A percentile compares a stretch with the other conserved stretches of the same genome.
Evolutionary conservation across 2,329 filamentous ascomycete species (phyloP).

Genomic region (Fusarium equiseti): DNA sequence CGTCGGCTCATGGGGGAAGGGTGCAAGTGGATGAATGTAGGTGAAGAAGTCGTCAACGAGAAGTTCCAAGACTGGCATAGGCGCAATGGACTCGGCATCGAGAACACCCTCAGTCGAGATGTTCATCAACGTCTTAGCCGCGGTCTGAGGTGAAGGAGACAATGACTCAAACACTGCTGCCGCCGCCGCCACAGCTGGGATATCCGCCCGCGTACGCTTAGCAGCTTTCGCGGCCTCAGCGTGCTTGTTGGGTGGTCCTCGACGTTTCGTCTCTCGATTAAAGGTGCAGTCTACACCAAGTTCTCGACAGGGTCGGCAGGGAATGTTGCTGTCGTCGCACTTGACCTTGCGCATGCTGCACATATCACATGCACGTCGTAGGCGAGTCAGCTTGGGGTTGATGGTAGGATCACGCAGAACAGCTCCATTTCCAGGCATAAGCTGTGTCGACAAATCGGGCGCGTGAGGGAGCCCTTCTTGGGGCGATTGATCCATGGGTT

Average conservation of each 20-base stretch:
- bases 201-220: constrained; percentile 60
- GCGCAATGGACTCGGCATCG: constrained; percentile 77
- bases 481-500: constrained; percentile 30
- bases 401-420: constrained; percentile 56
- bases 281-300: constrained; percentile 71
- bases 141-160: constrained; percentile 61
- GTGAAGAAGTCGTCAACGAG: constrained; percentile 87
- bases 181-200: constrained; percentile 30
- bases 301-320: constrained; percentile 68
- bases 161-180: constrained; percentile 42
- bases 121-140: constrained; percentile 63
- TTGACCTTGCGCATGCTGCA: constrained; percentile 73
- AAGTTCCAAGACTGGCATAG: constrained; percentile 74
- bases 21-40: constrained; percentile 81
- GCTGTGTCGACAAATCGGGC: constrained; percentile 43
- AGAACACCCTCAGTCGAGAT: constrained; percentile 58
- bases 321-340: constrained; percentile 68
- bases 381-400: constrained; percentile 66
- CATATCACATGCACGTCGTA: constrained; percentile 71
- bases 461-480: constrained; percentile 34
- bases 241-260: constrained; percentile 70
- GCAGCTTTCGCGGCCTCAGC: constrained; percentile 67
- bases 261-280: constrained; percentile 67
- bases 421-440: constrained; percentile 41
- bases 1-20: constrained; percentile 83